phyloP scores from a whole-genome alignment of 2,329 filamentous ascomycete genomes.

The Periglandula ipomoeae region DNA sequence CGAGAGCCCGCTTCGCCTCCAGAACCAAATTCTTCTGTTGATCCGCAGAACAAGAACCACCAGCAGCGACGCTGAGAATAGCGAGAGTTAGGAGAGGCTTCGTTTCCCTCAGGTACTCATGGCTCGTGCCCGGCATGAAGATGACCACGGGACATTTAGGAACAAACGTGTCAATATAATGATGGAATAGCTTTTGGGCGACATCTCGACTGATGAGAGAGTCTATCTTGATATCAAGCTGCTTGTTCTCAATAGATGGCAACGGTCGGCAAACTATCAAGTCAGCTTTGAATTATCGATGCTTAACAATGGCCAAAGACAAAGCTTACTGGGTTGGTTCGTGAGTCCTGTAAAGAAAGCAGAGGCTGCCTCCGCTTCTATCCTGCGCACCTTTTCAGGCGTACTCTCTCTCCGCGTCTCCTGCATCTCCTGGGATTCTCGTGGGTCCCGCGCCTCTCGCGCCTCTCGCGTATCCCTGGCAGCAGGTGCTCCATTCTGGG shows the following conservation, averaged over 20 bases:
- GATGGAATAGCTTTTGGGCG: constrained; percentile 1
- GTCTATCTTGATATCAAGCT: constrained; percentile 2
- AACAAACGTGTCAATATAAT: constrained; percentile 1
- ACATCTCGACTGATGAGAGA: constrained; percentile 5
- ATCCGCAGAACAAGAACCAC: background rate
- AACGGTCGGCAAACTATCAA: background rate
- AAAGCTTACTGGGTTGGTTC: background rate
- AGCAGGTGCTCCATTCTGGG: background rate
- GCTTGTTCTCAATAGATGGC: constrained; percentile 6
- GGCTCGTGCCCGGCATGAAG: background rate
- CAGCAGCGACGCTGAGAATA: constrained; percentile 4
- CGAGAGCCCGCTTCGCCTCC: background rate
- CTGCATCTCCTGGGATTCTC: background rate
- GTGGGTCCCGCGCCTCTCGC: background rate
- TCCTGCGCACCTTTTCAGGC: background rate
- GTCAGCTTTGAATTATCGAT: background rate
- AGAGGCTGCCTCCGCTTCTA: background rate
- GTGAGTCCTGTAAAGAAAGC: background rate
- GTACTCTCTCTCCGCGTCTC: background rate
- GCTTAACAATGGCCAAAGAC: background rate
- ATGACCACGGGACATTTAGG: constrained; percentile 5
- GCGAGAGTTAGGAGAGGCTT: constrained; percentile 4
- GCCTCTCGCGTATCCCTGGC: background rate
- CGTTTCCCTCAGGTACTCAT: constrained; percentile 3
- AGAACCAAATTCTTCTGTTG: constrained; percentile 1